Evolutionary conservation across 2,329 filamentous ascomycete species (phyloP), one percentile per base, ranked within the genome.

Genomic region (Fusarium marasasianum): DNA sequence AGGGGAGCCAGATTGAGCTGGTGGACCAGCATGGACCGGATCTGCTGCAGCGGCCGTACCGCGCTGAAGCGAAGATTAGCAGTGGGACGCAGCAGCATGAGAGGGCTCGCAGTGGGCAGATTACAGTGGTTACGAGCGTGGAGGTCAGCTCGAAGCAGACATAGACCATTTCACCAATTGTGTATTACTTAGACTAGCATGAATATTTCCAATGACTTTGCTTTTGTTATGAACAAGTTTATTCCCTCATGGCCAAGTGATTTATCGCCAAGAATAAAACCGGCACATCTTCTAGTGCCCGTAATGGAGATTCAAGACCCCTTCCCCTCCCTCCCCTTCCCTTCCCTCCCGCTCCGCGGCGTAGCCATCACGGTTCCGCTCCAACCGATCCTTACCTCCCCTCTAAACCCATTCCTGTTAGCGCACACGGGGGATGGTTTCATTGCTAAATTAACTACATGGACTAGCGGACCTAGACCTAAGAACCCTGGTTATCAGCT

Each of bases 1-100:
- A 77, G 5, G 78, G 79, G 20, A 81, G 78, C 54, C 71, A 80
- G 41, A 80, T 81, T 31, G 80, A 81, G 72, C 73, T 81, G 31
- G 71, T 80, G 18, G 69, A 71, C 14, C 73, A 67, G 38, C 54
- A n/a, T 13, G 29, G 20, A 13, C 66, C 71, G 11, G 73, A 76
- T 48, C 38, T 74, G 9, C 63, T 76, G 0, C 66, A 74, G 17
- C 57, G 69, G n/a, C 53, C 66, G 11, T 69, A 74, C 22, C 63
- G 59, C 8, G 60, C 60, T 11, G 58, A 56, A 12, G 58, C 69
- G 1, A 67, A 66, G 14, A 59, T 69, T 8, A 72, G 29, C 11
- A 66, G 53, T n/a, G 65, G 57, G 18, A 13, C 4, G 15, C 47
- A 55, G 18, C 35, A 54, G 6, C 38, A 48, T 14, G 57, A 63